Conservation (phyloP, 768 basidiomycete species). For the Suillus weaverae region DNA sequence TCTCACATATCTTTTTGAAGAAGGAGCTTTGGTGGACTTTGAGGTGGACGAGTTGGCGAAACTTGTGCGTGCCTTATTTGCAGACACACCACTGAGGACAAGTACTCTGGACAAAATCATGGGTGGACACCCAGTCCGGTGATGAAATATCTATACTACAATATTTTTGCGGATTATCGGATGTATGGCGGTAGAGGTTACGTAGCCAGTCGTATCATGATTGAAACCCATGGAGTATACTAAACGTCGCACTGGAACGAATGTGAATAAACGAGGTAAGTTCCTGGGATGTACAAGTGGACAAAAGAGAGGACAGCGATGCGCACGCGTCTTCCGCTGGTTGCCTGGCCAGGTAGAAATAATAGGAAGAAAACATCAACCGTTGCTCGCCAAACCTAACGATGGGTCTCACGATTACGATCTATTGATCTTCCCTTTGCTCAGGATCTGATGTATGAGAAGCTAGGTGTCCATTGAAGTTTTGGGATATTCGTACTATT, state of each 20-base stretch:
- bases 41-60: slow-evolving; percentile 77
- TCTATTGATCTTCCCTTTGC: not conserved
- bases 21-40: slow-evolving; percentile 89
- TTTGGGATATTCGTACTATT: not conserved
- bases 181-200: not conserved
- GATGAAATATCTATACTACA: not conserved
- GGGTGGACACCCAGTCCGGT: slow-evolving; percentile 53
- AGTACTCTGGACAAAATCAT: slow-evolving; percentile 76
- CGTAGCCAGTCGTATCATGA: not conserved
- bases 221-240: not conserved
- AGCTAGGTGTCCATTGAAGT: not conserved
- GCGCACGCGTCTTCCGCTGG: not conserved
- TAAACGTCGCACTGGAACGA: not conserved
- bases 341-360: not conserved
- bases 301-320: not conserved
- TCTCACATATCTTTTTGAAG: slow-evolving; percentile 88
- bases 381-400: not conserved
- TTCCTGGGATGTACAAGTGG: not conserved
- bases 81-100: slow-evolving; percentile 80
- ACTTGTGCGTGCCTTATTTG: slow-evolving; percentile 85
- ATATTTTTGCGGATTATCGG: too few relatives aligned
- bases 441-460: not conserved
- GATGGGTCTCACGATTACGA: not conserved
- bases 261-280: not conserved
- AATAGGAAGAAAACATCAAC: not conserved